A percentile compares a stretch with the other conserved stretches of the same genome.
Conservation (phyloP, 352 stramenopile genomes). For the Pythium scleroteichum region DNA sequence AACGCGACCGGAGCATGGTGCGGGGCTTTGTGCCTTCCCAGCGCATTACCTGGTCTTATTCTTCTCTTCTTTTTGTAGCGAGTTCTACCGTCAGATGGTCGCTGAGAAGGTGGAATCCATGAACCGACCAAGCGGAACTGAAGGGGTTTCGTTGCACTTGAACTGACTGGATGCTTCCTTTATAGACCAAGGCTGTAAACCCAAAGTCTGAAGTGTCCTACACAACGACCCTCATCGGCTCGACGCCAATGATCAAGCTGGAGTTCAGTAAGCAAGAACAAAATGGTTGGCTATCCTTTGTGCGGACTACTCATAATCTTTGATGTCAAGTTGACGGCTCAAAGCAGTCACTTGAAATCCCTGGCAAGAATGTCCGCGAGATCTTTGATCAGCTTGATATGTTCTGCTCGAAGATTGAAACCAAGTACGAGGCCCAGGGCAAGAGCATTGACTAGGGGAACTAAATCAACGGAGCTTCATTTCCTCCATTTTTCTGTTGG, state of each 20-base stretch:
- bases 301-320: neutral
- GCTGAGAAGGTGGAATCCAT: slow-evolving; percentile 57
- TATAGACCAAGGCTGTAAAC: slow-evolving; percentile 71
- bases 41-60: too few species aligned
- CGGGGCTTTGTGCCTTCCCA: slow-evolving; percentile 11
- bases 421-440: slow-evolving; percentile 80
- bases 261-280: slow-evolving; percentile 82
- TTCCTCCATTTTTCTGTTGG: slow-evolving; percentile 6
- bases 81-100: slow-evolving; percentile 85
- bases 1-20: slow-evolving; percentile 76
- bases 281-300: too few species aligned
- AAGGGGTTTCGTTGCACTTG: too few species aligned
- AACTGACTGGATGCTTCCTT: slow-evolving; percentile 8
- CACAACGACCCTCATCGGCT: slow-evolving; percentile 54
- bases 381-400: slow-evolving; percentile 87
- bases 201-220: slow-evolving; percentile 76
- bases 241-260: slow-evolving; percentile 67
- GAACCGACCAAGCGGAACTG: neutral
- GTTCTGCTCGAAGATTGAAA: slow-evolving; percentile 86
- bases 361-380: slow-evolving; percentile 73
- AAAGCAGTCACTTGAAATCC: slow-evolving; percentile 70
- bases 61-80: too few species aligned
- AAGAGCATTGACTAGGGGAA: slow-evolving; percentile 78
- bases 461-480: neutral
- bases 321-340: slow-evolving; percentile 63